Evolutionary conservation across 1,139 yeast genomes (phyloP), one percentile per base, ranked within the genome.

Genomic region (Debaryomyces fabryi): DNA sequence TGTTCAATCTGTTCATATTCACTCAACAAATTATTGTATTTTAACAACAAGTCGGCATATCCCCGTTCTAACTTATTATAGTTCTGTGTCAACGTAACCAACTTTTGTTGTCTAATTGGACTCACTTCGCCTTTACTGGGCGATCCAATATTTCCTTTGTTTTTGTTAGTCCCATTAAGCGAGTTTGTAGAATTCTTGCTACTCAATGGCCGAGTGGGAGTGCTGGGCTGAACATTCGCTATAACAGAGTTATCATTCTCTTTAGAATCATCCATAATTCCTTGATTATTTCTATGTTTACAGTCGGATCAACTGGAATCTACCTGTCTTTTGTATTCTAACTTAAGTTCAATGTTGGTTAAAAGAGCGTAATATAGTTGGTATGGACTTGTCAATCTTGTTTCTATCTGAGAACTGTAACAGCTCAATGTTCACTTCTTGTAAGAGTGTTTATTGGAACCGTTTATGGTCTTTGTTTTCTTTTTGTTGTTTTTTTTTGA

Each of bases 31-130:
- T 49, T 52, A 35, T 60, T 62, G 46, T 60, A 59, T 38, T 55
- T 54, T n/a, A 66, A 52, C 9, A 68, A 45, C 3, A 64, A 49
- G 46, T 69, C 73, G 13, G 70, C 62, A 50, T 64, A 65, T 43
- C 62, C 66, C 44, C 69, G 54, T 48, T 69, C 71, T 18, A 62
- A 50, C 18, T 43, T 49, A 23, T 44, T 49, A 44, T 51, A 58
- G 36, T 57, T 61, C 24, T 52, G 49, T 21, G 50, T 51, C 40
- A 54, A 39, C 25, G 38, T 39, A 35, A 39, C 25, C 39, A 47
- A 41, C 44, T 51, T 46, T 36, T 45, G 48, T 23, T 46, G 50
- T 15, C 43, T 45, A 32, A 35, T 37, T 6, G 55, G 51, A 30
- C 47, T 44, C 36, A 41, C 25, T 15, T 50, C 52, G 33, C 27